These are phyloP conservation scores for Apiotrichum porosum DNA, from an alignment of 1,284 basidiomycete genomes.

Conservation along the genomic window DNA sequence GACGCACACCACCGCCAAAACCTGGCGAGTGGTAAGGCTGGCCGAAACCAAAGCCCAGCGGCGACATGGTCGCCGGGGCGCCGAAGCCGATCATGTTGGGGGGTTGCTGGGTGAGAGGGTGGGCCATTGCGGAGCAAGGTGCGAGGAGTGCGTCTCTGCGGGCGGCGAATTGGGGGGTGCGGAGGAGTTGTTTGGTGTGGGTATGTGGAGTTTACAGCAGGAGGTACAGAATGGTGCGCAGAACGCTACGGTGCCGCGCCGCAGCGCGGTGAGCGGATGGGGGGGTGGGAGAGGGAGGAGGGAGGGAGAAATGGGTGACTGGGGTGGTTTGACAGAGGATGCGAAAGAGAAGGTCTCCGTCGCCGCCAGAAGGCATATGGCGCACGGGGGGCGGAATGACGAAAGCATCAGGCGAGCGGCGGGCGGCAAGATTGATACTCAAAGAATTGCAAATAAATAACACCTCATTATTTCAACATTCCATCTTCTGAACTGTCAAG, in stretches of 20 bases:
- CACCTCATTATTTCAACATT: too few species aligned
- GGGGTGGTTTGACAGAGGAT: not conserved
- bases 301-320: not conserved
- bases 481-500: too few species aligned
- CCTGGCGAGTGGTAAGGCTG: constrained; percentile 12
- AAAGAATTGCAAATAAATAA: too few species aligned
- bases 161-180: not conserved
- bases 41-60: constrained; percentile 40
- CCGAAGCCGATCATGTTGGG: constrained; percentile 37
- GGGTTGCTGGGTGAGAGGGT: constrained; percentile 43
- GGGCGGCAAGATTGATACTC: too few species aligned
- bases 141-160: not conserved
- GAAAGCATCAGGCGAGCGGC: too few species aligned
- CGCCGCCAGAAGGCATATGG: not conserved
- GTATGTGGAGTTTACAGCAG: not conserved
- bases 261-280: not conserved
- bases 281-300: not conserved
- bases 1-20: not conserved
- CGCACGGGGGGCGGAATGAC: too few species aligned
- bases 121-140: constrained; percentile 30
- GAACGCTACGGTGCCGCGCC: too few species aligned
- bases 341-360: not conserved
- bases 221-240: not conserved
- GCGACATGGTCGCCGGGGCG: constrained; percentile 36
- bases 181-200: too few species aligned